Base-by-base conservation (phyloP, 495 filamentous ascomycete genomes). In the Neurospora sp. region DNA sequence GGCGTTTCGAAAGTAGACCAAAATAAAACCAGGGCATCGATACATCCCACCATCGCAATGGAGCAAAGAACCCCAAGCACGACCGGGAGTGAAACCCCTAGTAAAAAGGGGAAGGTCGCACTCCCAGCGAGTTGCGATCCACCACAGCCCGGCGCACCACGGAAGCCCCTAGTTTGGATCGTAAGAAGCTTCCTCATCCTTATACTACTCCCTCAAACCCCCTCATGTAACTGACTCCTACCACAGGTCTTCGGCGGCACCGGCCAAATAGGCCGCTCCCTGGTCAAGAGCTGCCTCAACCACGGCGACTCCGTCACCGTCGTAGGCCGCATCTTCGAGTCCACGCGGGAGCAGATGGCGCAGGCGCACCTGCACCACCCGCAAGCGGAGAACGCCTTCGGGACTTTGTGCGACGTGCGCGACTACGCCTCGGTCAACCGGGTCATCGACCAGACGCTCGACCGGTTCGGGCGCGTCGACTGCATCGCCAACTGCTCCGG, bases 181-280 rank as follows among this genome's bases (percentile, higher is more conserved):
- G 92, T 94, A 85, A 79, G 86, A 65, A 65, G 14, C 53, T 1
- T 1, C 41, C 16, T 85, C 20, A 39, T 0, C 40, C 7, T 39
- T 4, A 31, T 22, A 71, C 9, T 72, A 7, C 18, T 69, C 20
- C 48, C 53, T 31, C 3, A 72, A 44, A 10, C 16, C 37, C 16
- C 37, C 39, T 27, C 35, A 22, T 20, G 37, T 38, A 39, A 68
- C 77, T 78, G 40, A 77, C 71, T 6, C 20, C 68, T 27, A 41
- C 41, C 65, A 40, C 69, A 94, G 91, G 86, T 99, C 74, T 99
- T 98, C 81, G 96, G 96, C 59, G 94, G 93, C 53, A 98, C 94
- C 5, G 96, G 96, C 70, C 96, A 99, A 77, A 96, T 98, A 85
- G 96, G 96, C 74, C 92, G 94, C 69, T 95, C 92, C 12, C 88